These are phyloP conservation scores for Bullera alba DNA, from an alignment of 768 basidiomycete species.

Conservation along the genomic window DNA sequence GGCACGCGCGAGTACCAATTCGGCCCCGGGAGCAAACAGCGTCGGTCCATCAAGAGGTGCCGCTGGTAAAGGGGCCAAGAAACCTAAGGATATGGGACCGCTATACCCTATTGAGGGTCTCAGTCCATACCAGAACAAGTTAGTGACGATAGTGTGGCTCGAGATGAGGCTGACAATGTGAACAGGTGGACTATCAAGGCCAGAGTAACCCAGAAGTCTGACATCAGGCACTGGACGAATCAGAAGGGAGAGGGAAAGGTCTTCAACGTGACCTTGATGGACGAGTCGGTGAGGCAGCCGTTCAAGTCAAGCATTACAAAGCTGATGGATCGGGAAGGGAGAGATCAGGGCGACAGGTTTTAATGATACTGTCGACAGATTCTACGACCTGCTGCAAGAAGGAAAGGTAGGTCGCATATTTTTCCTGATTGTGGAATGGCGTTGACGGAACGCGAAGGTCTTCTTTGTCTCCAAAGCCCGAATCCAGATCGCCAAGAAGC, in stretches of 20 bases:
- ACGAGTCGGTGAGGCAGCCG: constrained; percentile 65
- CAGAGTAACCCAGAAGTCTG: constrained; percentile 79
- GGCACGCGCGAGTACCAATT: background rate
- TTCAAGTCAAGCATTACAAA: background rate
- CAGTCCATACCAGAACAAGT: constrained; percentile 91
- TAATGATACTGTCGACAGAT: constrained; percentile 72
- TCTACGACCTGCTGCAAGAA: constrained; percentile 79
- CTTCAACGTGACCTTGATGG: constrained; percentile 88
- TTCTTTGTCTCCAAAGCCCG: constrained; percentile 85
- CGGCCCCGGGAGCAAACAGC: constrained; percentile 2
- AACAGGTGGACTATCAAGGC: constrained; percentile 87
- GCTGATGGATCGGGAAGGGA: constrained; percentile 48
- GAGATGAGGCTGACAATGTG: background rate
- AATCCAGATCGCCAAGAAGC: constrained; percentile 93
- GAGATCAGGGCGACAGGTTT: constrained; percentile 83
- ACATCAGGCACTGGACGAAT: constrained; percentile 85
- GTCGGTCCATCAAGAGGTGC: background rate
- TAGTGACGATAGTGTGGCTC: constrained; percentile 9
- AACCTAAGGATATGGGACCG: constrained; percentile 37
- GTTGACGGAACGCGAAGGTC: constrained; percentile 49
- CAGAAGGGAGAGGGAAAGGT: constrained; percentile 86
- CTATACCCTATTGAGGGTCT: constrained; percentile 85
- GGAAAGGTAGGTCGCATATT: constrained; percentile 56
- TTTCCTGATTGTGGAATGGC: background rate
- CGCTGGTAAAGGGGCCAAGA: background rate